A percentile compares a stretch with the other conserved stretches of the same genome.
Conservation (phyloP, 306 rosid species). For the Amphicarpaea edgeworthii region DNA sequence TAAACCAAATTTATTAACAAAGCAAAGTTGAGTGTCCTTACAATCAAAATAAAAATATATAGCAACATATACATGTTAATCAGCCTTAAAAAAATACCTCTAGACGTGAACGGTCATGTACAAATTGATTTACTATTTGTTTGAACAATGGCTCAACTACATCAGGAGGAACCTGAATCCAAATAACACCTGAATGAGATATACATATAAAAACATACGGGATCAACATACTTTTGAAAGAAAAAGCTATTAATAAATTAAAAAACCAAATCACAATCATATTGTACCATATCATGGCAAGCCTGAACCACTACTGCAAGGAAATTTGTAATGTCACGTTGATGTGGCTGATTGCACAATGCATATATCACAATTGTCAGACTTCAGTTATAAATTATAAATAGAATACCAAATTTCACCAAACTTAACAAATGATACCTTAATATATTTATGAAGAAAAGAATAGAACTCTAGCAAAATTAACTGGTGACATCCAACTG, state of each 20-base stretch:
- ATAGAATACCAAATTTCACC: slow-evolving; percentile 38
- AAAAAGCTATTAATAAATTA: slow-evolving; percentile 28
- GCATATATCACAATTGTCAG: slow-evolving; percentile 39
- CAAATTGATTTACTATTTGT: slow-evolving; percentile 86
- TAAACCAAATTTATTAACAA: too few relatives aligned
- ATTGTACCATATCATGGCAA: slow-evolving; percentile 90
- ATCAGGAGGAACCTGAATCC: slow-evolving; percentile 87
- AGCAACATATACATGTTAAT: neutral
- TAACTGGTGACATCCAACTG: slow-evolving; percentile 83
- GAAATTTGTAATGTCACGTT: slow-evolving; percentile 76
- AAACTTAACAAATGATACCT: slow-evolving; percentile 60
- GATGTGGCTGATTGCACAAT: slow-evolving; percentile 83
- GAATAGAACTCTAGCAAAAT: slow-evolving; percentile 75
- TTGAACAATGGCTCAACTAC: slow-evolving; percentile 84
- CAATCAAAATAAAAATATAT: too few relatives aligned
- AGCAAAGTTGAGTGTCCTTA: too few relatives aligned
- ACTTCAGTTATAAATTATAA: slow-evolving; percentile 32
- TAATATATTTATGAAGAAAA: slow-evolving; percentile 73
- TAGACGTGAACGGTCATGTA: slow-evolving; percentile 89
- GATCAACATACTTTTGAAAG: slow-evolving; percentile 19
- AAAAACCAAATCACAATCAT: slow-evolving; percentile 24
- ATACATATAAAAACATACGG: slow-evolving; percentile 11
- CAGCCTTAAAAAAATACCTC: slow-evolving; percentile 61
- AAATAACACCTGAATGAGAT: slow-evolving; percentile 37
- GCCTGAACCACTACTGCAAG: slow-evolving; percentile 92